Base-by-base conservation (phyloP, 2,329 filamentous ascomycete genomes). In the Colletotrichum sp. region DNA sequence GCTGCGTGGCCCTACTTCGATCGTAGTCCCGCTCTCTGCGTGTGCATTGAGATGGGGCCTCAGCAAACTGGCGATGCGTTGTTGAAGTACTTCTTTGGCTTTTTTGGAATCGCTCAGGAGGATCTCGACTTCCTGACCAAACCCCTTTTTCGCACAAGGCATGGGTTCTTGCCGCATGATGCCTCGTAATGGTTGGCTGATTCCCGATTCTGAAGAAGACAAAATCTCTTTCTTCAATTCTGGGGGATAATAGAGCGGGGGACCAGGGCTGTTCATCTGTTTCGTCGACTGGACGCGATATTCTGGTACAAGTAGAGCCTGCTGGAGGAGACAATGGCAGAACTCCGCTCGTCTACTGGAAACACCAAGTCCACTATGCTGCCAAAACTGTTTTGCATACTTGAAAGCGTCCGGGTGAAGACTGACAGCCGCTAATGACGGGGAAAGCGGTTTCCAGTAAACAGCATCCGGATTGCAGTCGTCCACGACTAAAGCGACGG, bases 291-390 rank as follows among this genome's bases (percentile, higher is more conserved):
- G 79, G 5, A 80, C 72, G 5, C 75, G 75, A 21, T 79, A 76
- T 18, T 82, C 79, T 3, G 82, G 83, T 9, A 86, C 82, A 24
- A 92, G 87, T 52, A 94, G 87, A 0, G 93, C 92, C 77, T 96
- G 93, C 39, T 90, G 90, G 78, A 98, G 92, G 2, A 96, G 90
- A 60, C 90, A 88, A 76, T 95, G 92, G 82, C 95, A 98, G 84
- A 98, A 98, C 82, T 98, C 96, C 39, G 95, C 96, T 59, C 96
- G 92, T 66, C 97, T 93, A 83, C 96, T 98, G 1, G 96, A 98
- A 18, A 98, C 90, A n/a, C 97, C 97, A 77, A 98, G 96, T 21
- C 97, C 97, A 2, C 95, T 94, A 84, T 99, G 97, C 84, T 99
- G 97, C 97, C 97, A 99, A 81, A 98, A 98, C 81, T 96, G 91